Evolutionary conservation across 495 filamentous ascomycete species (phyloP), one percentile per base, ranked within the genome.

Genomic region (Niebla homalea): DNA sequence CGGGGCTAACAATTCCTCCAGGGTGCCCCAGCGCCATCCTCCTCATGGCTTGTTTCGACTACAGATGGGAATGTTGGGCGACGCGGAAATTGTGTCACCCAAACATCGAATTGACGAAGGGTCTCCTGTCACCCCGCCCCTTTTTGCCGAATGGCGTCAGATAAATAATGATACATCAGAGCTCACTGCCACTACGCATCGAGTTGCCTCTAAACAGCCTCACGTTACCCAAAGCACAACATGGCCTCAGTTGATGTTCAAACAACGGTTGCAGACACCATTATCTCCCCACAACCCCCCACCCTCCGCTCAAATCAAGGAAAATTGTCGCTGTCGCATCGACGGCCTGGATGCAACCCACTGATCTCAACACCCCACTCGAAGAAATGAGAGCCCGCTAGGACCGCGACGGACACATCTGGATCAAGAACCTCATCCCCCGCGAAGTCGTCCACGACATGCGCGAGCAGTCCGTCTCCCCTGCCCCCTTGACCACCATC

Each of bases 381-480:
- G 65, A 1, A 63, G 69, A 72, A 22, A 61, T 83, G 1, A 72
- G 72, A 29, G 57, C 62, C 37, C 69, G 78, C 21, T 78, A 70
- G 48, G 46, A 73, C 16, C 52, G 67, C 43, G 76, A 81, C 54
- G 75, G 77, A 18, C 80, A 80, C 57, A 64, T 81, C 35, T 78
- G 77, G 53, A 49, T 81, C n/a, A 81, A 81, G 57, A 65, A 67
- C 23, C 56, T 80, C 2, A 59, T 83, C 21, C 78, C 78, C 0
- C 72, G 76, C 2, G 61, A 63, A 1, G 74, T 77, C 46, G 77
- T 83, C 10, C 65, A 78, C 8, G 64, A 67, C 22, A 70, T 71
- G 25, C 69, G 77, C 15, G 58, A 71, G n/a, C 54, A 65, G 39
- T 82, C 80, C 59, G 80, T 82, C 59, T n/a, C 4, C 29, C 2